These are phyloP conservation scores for Sutorius eximius DNA, from an alignment of 1,284 basidiomycete species.

Conservation along the genomic window DNA sequence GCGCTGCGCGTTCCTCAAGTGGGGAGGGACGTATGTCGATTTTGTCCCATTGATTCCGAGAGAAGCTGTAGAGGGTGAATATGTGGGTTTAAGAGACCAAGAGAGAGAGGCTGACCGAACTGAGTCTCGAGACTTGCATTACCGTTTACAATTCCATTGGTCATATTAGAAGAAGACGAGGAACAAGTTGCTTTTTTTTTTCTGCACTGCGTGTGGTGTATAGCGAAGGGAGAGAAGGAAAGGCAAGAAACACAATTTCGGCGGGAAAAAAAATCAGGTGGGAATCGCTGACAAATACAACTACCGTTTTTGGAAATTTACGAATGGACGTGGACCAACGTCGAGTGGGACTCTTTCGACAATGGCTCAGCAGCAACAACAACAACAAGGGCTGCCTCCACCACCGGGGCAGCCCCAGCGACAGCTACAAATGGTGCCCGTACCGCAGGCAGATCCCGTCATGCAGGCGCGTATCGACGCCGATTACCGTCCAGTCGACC, in stretches of 20 bases:
- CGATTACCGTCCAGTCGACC: slow-evolving; percentile 60
- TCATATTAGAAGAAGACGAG: slow-evolving; percentile 62
- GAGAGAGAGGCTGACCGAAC: slow-evolving; percentile 59
- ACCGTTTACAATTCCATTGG: slow-evolving; percentile 84
- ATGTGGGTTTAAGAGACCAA: slow-evolving; percentile 24
- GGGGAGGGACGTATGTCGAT: slow-evolving; percentile 92
- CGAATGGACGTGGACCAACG: background rate
- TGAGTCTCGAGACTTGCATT: slow-evolving; percentile 76
- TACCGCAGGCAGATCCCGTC: slow-evolving; percentile 60
- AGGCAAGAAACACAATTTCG: slow-evolving; percentile 13
- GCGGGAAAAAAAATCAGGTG: slow-evolving; percentile 30
- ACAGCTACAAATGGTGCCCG: slow-evolving; percentile 38
- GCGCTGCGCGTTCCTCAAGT: slow-evolving; percentile 81
- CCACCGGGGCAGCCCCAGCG: slow-evolving; percentile 24
- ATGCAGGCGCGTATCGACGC: slow-evolving; percentile 75
- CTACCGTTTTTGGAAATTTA: background rate
- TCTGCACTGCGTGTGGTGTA: slow-evolving; percentile 19
- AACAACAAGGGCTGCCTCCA: slow-evolving; percentile 17
- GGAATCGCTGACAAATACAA: slow-evolving; percentile 26
- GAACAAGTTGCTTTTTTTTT: slow-evolving; percentile 32
- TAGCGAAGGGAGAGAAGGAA: slow-evolving; percentile 25
- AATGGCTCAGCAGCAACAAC: slow-evolving; percentile 38
- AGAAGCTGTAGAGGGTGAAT: slow-evolving; percentile 44
- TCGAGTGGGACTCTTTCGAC: background rate
- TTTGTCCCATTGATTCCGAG: slow-evolving; percentile 71